Evolutionary conservation across 257 asterid genomes (phyloP), one percentile per base, ranked within the genome.

Genomic region (Plantago major): DNA sequence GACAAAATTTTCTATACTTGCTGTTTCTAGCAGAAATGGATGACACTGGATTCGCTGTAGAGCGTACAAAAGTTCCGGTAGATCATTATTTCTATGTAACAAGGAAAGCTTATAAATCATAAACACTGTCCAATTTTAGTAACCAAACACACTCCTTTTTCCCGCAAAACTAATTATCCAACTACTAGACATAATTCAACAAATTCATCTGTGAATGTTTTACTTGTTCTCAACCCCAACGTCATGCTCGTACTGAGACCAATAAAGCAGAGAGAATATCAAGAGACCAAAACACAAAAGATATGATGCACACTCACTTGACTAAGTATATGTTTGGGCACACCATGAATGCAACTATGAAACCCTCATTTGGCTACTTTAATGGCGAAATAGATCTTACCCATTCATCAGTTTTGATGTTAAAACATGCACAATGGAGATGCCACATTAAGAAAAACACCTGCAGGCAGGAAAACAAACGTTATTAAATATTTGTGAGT

Each of bases 331-430:
- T 11, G 26, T 63, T 44, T 5, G 30, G 10, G 47, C 66, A 22
- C 49, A 48, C 3, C 10, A 50, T 18, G 28, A 56, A 28, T 13
- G n/a, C 17, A 56, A 11, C 3, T 18, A 40, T 2, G 13, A 62
- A 70, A 64, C 42, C 46, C 47, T 10, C 19, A 42, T 64, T 14
- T 28, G 43, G 55, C 43, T 48, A 48, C 40, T 59, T 73, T 62
- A 42, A 51, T 15, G 19, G 64, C 15, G 60, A 55, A 56, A 42
- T 47, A 15, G 43, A 9, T 64, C 84, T 73, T 73, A 81, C 87
- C 84, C 87, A 81, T 66, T 81, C 82, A 51, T 81, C 87, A 11
- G 87, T 81, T 66, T 65, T 81, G 71, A 81, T 78, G 78, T 81
- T 78, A 55, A 62, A 73, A 66, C 80, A 71, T n/a, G 78, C 79